Conservation (phyloP, 1,284 basidiomycete species). For the Puccinia hordei region DNA sequence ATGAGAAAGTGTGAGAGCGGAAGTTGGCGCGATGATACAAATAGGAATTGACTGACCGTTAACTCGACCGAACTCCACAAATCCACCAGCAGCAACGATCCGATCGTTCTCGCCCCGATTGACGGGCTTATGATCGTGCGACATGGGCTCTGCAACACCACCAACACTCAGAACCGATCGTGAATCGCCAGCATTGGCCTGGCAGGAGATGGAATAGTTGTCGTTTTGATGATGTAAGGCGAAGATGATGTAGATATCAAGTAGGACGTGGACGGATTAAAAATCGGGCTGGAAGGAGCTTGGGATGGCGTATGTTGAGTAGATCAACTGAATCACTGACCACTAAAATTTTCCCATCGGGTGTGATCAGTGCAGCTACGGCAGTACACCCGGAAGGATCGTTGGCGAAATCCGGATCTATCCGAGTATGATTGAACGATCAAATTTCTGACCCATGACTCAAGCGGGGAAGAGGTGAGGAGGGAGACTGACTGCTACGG, state of each 20-base stretch:
- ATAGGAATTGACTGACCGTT: slow-evolving; percentile 69
- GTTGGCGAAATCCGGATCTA: slow-evolving; percentile 80
- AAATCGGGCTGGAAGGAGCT: neutral
- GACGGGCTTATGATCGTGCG: slow-evolving; percentile 93
- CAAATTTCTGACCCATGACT: neutral
- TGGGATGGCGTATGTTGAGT: too few relatives aligned
- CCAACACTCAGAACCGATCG: slow-evolving; percentile 83
- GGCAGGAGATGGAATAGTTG: slow-evolving; percentile 37
- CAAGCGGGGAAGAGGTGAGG: neutral
- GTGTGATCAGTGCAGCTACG: slow-evolving; percentile 79
- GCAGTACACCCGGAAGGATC: slow-evolving; percentile 98
- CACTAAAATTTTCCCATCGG: slow-evolving; percentile 69
- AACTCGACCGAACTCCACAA: slow-evolving; percentile 93
- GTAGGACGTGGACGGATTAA: neutral
- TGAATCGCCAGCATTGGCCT: slow-evolving; percentile 99
- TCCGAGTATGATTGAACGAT: neutral
- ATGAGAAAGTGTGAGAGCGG: slow-evolving; percentile 11
- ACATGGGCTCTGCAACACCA: slow-evolving; percentile 83
- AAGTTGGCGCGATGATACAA: neutral
- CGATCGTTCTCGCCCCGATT: slow-evolving; percentile 81
- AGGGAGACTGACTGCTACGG: slow-evolving; percentile 67
- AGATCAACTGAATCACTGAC: slow-evolving; percentile 5
- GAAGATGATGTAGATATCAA: neutral
- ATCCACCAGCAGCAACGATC: slow-evolving; percentile 91
- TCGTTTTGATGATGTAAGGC: neutral